phyloP scores from a whole-genome alignment of 768 basidiomycete species.

The Stropharia rugosoannulata region DNA sequence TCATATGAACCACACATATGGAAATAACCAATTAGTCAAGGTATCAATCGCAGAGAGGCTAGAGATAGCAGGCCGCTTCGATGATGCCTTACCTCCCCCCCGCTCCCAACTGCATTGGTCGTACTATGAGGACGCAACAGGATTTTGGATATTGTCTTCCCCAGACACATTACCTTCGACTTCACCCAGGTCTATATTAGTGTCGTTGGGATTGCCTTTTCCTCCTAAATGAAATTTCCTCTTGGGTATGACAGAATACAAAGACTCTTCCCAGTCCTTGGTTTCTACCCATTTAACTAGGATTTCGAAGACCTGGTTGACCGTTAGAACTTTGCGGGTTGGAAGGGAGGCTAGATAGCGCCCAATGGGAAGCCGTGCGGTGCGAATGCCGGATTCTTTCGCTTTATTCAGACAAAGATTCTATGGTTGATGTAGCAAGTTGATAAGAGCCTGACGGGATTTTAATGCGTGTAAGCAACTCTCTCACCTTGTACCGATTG shows the following conservation, averaged over 20 bases:
- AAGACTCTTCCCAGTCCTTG: constrained; percentile 81
- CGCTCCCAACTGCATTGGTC: neutral
- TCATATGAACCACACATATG: too few species aligned
- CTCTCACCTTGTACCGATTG: constrained; percentile 86
- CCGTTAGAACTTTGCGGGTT: constrained; percentile 94
- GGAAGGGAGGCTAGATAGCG: constrained; percentile 80
- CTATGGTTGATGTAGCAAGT: constrained; percentile 38
- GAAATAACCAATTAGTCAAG: too few species aligned
- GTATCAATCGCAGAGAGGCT: too few species aligned
- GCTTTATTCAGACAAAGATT: constrained; percentile 91
- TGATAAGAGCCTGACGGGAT: constrained; percentile 14
- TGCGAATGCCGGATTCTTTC: constrained; percentile 64
- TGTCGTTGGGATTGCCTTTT: constrained; percentile 22
- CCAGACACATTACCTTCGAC: constrained; percentile 17
- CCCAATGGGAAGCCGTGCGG: constrained; percentile 94
- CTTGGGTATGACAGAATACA: constrained; percentile 88
- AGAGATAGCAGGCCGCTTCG: too few species aligned
- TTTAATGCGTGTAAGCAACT: constrained; percentile 2
- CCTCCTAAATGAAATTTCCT: constrained; percentile 73
- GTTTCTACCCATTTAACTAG: constrained; percentile 87
- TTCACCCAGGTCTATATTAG: constrained; percentile 18
- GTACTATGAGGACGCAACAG: neutral
- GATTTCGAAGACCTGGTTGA: constrained; percentile 96
- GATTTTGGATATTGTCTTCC: constrained; percentile 6
- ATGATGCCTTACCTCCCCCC: too few species aligned